Evolutionary conservation across 148 eudicot species (phyloP), one percentile per base, ranked within the genome.

Genomic region (Vaccinium vitisidaea): DNA sequence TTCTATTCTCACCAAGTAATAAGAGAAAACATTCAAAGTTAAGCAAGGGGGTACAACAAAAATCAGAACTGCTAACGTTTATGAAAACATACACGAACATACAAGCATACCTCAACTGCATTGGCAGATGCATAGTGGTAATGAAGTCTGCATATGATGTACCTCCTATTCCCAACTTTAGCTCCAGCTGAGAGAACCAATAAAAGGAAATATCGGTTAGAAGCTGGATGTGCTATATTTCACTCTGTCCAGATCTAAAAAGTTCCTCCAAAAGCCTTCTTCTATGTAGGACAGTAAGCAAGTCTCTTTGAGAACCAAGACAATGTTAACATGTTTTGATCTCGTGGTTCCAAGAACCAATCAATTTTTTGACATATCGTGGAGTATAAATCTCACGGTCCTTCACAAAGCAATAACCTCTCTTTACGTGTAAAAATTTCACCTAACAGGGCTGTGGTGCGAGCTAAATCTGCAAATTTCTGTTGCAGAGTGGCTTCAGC

Each of bases 71-170:
- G 11, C 23, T 80, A 80, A 32, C 12, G 50, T 25, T 10, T 30
- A 5, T 1, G 63, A 67, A 8, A 48, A 30, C 25, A 59, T 79
- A 14, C 15, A 32, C 54, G 8, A 48, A 39, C 18, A 65, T 49
- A 50, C 18, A 58, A 76, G 78, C 80, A 36, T 90, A 93, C 98
- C 97, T 95, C 89, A 95, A 88, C 82, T 95, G 98, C 97, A 93
- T 93, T 48, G 98, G 98, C 84, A 95, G 93, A 89, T 93, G 98
- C 95, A 95, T 87, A 86, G 87, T 95, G 54, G 73, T 87, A 80
- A 95, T 95, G 82, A 95, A 94, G 89, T 95, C 98, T 65, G 91
- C 91, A 87, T 95, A 95, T 67, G 97, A 95, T 79, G 97, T 95
- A 75, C 98, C 98, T 70, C 97, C 98, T 32, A 95, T 1, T 85